Conservation (phyloP, 2,329 filamentous ascomycete species). For the Coniella lustricola region DNA sequence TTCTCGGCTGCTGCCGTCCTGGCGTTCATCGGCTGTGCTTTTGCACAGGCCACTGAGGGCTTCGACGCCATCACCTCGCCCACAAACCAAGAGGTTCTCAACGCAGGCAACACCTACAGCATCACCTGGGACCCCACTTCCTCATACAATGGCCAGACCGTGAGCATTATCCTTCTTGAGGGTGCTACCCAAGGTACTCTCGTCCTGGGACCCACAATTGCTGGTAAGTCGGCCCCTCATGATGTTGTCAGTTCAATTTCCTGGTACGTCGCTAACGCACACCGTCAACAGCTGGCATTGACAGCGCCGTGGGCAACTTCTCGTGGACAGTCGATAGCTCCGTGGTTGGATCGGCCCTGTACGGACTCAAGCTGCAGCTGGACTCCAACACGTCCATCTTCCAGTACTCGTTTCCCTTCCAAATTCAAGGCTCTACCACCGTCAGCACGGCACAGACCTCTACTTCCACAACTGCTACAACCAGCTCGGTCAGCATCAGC, state of each 20-base stretch:
- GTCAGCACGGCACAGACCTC: constrained; percentile 18
- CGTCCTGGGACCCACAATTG: constrained; percentile 1
- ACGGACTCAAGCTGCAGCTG: constrained; percentile 50
- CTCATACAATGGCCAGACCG: constrained; percentile 31
- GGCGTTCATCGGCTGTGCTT: constrained; percentile 42
- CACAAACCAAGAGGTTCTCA: constrained; percentile 33
- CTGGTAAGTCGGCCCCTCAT: not conserved
- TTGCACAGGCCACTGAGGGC: constrained; percentile 44
- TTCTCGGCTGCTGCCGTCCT: constrained; percentile 40
- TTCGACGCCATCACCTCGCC: constrained; percentile 50
- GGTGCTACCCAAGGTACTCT: constrained; percentile 39
- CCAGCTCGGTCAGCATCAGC: constrained; percentile 20
- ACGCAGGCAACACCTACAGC: constrained; percentile 41
- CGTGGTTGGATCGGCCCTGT: constrained; percentile 40
- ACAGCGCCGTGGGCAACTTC: constrained; percentile 38
- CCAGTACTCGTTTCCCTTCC: constrained; percentile 59
- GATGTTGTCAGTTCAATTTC: not conserved
- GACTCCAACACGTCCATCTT: constrained; percentile 41
- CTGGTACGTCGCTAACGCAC: constrained; percentile 4
- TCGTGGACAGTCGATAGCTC: constrained; percentile 42
- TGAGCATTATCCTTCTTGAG: constrained; percentile 49
- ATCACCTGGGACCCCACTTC: constrained; percentile 43
- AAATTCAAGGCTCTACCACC: constrained; percentile 32
- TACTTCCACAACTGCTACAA: constrained; percentile 22
- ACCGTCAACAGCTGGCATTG: constrained; percentile 35